A percentile compares a stretch with the other conserved stretches of the same genome.
Conservation (phyloP, 306 rosid genomes). For the Leucaena leucocephala region DNA sequence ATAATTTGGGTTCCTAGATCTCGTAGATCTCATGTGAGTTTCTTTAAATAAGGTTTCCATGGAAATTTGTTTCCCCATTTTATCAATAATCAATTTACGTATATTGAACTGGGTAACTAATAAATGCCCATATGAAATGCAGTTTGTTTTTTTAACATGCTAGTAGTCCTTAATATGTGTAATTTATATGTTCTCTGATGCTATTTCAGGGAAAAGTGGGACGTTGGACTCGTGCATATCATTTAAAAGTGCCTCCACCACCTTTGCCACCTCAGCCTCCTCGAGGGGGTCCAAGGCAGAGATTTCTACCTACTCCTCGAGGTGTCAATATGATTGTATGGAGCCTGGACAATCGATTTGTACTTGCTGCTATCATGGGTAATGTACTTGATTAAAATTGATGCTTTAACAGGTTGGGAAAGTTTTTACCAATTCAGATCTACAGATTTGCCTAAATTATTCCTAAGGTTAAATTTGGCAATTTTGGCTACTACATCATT, state of each 20-base stretch:
- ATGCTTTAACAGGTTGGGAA: slow-evolving; percentile 11
- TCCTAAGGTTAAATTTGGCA: slow-evolving; percentile 13
- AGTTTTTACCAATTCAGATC: slow-evolving; percentile 10
- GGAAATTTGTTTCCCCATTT: slow-evolving; percentile 8
- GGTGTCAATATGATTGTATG: slow-evolving; percentile 94
- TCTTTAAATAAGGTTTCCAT: slow-evolving; percentile 31
- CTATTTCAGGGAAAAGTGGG: slow-evolving; percentile 76
- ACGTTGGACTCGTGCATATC: slow-evolving; percentile 93
- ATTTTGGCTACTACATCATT: slow-evolving; percentile 3
- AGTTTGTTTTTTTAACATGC: slow-evolving; percentile 25
- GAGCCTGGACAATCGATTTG: slow-evolving; percentile 95
- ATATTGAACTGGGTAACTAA: slow-evolving; percentile 9
- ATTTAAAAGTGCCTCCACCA: slow-evolving; percentile 90
- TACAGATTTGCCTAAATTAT: slow-evolving; percentile 9
- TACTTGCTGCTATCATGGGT: slow-evolving; percentile 98
- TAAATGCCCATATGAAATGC: slow-evolving; percentile 20
- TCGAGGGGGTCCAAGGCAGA: slow-evolving; percentile 90
- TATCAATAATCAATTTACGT: slow-evolving; percentile 22
- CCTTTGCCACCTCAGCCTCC: slow-evolving; percentile 92
- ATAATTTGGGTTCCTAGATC: slow-evolving; percentile 94
- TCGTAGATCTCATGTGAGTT: slow-evolving; percentile 87
- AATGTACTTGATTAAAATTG: slow-evolving; percentile 29
- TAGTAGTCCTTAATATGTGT: slow-evolving; percentile 13
- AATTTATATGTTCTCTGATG: slow-evolving; percentile 13
- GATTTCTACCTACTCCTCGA: slow-evolving; percentile 87